A percentile compares a stretch with the other conserved stretches of the same genome.
phyloP scores from a whole-genome alignment of 345 rosid genomes.

The Brassica juncea region DNA sequence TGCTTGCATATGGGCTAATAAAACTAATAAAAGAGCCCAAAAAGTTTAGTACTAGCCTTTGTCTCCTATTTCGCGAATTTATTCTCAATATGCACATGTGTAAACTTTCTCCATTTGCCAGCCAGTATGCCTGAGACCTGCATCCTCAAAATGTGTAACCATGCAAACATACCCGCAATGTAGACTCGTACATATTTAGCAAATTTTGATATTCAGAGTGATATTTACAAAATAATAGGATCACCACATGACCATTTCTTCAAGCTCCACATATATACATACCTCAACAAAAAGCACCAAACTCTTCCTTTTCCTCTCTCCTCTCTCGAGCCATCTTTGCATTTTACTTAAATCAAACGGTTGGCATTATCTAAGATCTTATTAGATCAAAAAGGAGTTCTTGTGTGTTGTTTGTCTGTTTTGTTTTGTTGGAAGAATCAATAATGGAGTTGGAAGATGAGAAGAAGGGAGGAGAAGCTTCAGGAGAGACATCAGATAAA shows the following conservation, averaged over 20 bases:
- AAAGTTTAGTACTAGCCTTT: neutral
- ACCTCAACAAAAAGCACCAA: constrained; percentile 28
- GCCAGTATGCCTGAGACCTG: constrained; percentile 1
- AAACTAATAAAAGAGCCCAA: constrained; percentile 24
- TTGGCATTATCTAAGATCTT: constrained; percentile 4
- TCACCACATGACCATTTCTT: constrained; percentile 76
- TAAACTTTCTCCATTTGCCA: neutral
- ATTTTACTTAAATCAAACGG: constrained; percentile 5
- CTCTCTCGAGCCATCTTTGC: constrained; percentile 24
- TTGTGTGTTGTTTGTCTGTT: neutral
- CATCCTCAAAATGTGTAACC: constrained; percentile 14
- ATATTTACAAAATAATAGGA: constrained; percentile 51
- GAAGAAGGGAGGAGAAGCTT: constrained; percentile 25
- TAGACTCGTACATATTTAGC: constrained; percentile 26
- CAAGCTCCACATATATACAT: constrained; percentile 42
- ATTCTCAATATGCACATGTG: neutral
- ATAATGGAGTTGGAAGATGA: constrained; percentile 40
- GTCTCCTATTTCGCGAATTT: neutral
- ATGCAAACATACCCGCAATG: constrained; percentile 20
- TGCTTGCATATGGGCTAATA: neutral
- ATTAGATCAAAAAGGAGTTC: constrained; percentile 14
- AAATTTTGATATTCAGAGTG: constrained; percentile 24
- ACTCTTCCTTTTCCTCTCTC: constrained; percentile 14
- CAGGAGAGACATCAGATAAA: constrained; percentile 32
- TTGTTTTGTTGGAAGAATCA: constrained; percentile 19